These are phyloP conservation scores for Phyllosticta paracitricarpa DNA, from an alignment of 2,329 filamentous ascomycete species.

Conservation along the genomic window DNA sequence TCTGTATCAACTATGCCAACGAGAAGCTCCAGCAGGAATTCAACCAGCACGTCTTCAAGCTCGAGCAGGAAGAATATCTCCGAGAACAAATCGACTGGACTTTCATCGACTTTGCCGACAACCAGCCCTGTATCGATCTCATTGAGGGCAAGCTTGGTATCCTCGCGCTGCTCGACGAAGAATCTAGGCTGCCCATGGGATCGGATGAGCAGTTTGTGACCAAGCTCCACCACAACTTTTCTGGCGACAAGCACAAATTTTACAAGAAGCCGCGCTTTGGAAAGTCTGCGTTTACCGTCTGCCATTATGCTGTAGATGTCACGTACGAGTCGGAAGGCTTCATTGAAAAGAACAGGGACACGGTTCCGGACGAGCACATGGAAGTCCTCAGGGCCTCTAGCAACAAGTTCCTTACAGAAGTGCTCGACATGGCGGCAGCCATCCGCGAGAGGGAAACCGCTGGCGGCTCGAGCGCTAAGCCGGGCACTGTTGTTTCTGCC, in stretches of 20 bases:
- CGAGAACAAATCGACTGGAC: conserved; percentile 97
- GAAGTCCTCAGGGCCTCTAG: conserved; percentile 76
- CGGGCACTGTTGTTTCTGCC: conserved; percentile 48
- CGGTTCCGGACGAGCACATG: conserved; percentile 96
- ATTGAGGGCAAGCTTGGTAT: conserved; percentile 97
- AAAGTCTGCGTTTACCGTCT: conserved; percentile 94
- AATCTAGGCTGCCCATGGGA: conserved; percentile 92
- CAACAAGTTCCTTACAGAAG: conserved; percentile 74
- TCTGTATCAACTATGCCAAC: conserved; percentile 99
- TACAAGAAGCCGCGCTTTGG: conserved; percentile 98
- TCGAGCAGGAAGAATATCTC: conserved; percentile 96
- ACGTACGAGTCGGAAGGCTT: conserved; percentile 99
- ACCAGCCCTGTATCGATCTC: conserved; percentile 96
- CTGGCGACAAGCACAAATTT: conserved; percentile 82
- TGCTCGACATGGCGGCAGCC: conserved; percentile 73
- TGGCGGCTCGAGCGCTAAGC: conserved; percentile 58
- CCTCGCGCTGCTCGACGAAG: conserved; percentile 84
- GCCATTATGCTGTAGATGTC: conserved; percentile 95
- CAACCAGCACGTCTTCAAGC: conserved; percentile 98
- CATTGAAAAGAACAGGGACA: conserved; percentile 98
- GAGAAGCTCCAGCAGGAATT: conserved; percentile 99
- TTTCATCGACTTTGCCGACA: conserved; percentile 98
- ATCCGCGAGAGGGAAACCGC: conserved; percentile 80
- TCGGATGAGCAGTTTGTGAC: conserved; percentile 94
- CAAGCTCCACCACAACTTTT: conserved; percentile 91